Evolutionary conservation across 768 basidiomycete genomes (phyloP).

Genomic region (Hortiboletus campestris): DNA sequence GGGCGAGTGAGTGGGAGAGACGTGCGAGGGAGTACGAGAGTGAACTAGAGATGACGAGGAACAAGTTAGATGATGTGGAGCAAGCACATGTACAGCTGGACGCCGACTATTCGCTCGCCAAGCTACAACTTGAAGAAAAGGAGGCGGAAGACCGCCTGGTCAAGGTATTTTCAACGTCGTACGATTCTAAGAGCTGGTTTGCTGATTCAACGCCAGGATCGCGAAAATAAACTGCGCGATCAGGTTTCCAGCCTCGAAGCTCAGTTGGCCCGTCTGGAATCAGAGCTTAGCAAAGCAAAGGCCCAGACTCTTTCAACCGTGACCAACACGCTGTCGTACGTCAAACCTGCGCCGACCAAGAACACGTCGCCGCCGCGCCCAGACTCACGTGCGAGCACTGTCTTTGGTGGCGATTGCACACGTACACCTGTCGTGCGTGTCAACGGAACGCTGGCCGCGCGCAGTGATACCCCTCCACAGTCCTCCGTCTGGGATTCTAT

Average conservation of each 20-base stretch:
- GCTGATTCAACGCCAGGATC: slow-evolving; percentile 48
- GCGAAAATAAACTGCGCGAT: slow-evolving; percentile 65
- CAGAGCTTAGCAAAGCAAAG: slow-evolving; percentile 53
- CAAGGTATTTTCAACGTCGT: slow-evolving; percentile 45
- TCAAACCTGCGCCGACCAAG: slow-evolving; percentile 34
- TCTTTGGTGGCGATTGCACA: slow-evolving; percentile 50
- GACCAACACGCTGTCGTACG: slow-evolving; percentile 37
- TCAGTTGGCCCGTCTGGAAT: slow-evolving; percentile 55
- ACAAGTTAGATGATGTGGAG: slow-evolving; percentile 65
- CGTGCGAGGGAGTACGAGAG: slow-evolving; percentile 69
- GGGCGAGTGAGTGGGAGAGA: slow-evolving; percentile 78
- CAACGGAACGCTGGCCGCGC: slow-evolving; percentile 27
- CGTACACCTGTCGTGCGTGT: slow-evolving; percentile 48
- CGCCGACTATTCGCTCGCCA: slow-evolving; percentile 64
- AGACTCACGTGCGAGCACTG: slow-evolving; percentile 72
- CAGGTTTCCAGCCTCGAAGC: slow-evolving; percentile 62
- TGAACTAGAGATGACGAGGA: slow-evolving; percentile 57
- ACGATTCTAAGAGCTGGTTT: not conserved
- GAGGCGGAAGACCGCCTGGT: slow-evolving; percentile 67
- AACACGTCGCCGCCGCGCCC: slow-evolving; percentile 55
- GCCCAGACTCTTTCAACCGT: slow-evolving; percentile 27
- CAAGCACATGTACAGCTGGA: slow-evolving; percentile 64
- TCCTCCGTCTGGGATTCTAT: slow-evolving; percentile 75
- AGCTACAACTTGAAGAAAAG: slow-evolving; percentile 71
- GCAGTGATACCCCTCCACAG: slow-evolving; percentile 49